Evolutionary conservation across 305 asterid genomes (phyloP), one percentile per base, ranked within the genome.

Genomic region (Fraxinus albicans): DNA sequence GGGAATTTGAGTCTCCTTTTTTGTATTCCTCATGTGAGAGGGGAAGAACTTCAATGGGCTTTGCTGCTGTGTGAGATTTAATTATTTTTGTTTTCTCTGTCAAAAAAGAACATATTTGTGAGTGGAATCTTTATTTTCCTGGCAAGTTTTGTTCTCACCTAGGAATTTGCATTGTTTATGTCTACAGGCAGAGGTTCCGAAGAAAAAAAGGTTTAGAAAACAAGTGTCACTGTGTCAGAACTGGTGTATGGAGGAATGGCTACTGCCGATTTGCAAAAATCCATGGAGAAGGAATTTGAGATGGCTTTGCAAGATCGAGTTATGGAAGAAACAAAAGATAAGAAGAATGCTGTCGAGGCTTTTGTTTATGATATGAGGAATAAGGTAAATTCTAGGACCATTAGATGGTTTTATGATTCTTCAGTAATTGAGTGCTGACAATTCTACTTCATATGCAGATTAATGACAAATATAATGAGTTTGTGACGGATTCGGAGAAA

Each of bases 321-420:
- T 47, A 47, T 47, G 55, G n/a, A 44, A 44, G n/a, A 44, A 44
- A 44, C 99, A 9, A 95, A 94, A 83, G 98, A 95, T 87, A 92
- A 92, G 79, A 95, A 94, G 93, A 94, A 94, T 81, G 99, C 98
- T 34, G 99, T 96, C 1, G 98, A 94, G 90, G 89, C 99, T 21
- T 96, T 93, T 78, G 98, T 96, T 77, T 96, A 96, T 85, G 96
- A 94, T 77, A 92, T 86, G 94, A 89, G 98, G 80, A 96, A 92
- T 80, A 96, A 96, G 95, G 98, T 96, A 90, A 60, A 25, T 60
- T 0, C 23, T 25, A 8, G 12, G 17, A 38, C 19, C 19, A 25
- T 44, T 40, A 73, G 63, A 73, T 36, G 40, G 23, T 36, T 23
- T 53, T 8, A 36, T 60, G 4, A 47, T 50, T 27, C 55, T 19